Evolutionary conservation across 768 basidiomycete genomes (phyloP).

Genomic region (Rhizopogon vesiculosus): DNA sequence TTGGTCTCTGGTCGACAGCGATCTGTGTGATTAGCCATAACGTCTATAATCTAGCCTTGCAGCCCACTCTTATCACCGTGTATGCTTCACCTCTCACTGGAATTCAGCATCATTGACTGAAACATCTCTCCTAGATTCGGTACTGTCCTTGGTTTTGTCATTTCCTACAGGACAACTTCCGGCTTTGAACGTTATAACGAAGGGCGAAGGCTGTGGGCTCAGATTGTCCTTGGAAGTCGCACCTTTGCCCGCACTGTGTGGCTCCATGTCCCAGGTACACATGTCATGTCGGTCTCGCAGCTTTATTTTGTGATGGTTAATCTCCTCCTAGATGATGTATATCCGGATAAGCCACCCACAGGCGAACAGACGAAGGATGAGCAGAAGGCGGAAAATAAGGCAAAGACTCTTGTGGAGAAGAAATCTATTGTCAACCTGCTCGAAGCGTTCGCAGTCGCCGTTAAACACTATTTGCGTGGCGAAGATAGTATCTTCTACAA

Average conservation of each 20-base stretch:
- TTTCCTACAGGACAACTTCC: conserved; percentile 67
- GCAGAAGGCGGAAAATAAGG: conserved; percentile 32
- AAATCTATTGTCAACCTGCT: conserved; percentile 65
- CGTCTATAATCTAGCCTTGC: conserved; percentile 40
- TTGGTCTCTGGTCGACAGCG: conserved; percentile 56
- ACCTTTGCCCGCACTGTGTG: conserved; percentile 59
- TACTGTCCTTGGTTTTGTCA: conserved; percentile 72
- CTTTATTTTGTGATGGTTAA: not conserved
- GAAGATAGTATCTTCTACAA: conserved; percentile 32
- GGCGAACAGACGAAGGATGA: not conserved
- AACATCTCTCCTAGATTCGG: conserved; percentile 39
- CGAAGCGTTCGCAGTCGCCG: conserved; percentile 59
- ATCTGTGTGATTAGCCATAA: conserved; percentile 49
- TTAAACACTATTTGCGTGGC: conserved; percentile 71
- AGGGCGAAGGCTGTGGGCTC: conserved; percentile 63
- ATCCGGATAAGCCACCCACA: conserved; percentile 9
- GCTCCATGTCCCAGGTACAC: conserved; percentile 60
- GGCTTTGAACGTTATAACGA: conserved; percentile 76
- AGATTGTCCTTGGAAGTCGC: conserved; percentile 50
- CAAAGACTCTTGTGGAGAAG: conserved; percentile 56
- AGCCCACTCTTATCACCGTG: conserved; percentile 64
- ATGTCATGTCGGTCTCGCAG: not conserved
- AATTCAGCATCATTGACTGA: not conserved
- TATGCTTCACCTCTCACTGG: conserved; percentile 27
- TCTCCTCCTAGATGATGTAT: conserved; percentile 15